Conservation (phyloP, 2,329 filamentous ascomycete species). For the Colletotrichum truncatum region DNA sequence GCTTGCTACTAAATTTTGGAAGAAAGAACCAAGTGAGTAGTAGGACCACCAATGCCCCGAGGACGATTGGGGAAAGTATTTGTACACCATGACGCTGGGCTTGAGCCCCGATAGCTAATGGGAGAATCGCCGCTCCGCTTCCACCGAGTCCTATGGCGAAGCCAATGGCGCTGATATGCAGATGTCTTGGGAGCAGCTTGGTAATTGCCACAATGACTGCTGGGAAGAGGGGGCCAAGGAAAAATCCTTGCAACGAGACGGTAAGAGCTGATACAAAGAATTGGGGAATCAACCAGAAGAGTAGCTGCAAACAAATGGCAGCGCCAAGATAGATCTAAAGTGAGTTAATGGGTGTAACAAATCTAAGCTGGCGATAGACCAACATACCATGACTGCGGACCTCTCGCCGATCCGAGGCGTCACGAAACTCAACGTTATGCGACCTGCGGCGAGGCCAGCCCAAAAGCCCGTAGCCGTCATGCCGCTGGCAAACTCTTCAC, state of each 20-base stretch:
- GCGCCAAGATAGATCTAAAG: constrained; percentile 69
- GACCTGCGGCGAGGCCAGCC: constrained; percentile 81
- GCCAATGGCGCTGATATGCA: constrained; percentile 81
- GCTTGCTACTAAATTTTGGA: constrained; percentile 49
- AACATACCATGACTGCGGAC: neutral
- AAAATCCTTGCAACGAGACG: constrained; percentile 78
- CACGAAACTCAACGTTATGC: constrained; percentile 78
- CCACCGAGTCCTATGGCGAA: constrained; percentile 81
- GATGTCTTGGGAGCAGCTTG: constrained; percentile 71
- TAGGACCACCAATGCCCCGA: constrained; percentile 55
- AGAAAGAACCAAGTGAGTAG: constrained; percentile 55
- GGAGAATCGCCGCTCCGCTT: constrained; percentile 71
- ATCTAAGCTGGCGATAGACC: neutral
- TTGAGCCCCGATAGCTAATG: constrained; percentile 73
- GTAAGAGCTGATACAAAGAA: constrained; percentile 79
- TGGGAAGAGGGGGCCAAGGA: constrained; percentile 82
- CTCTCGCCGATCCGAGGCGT: constrained; percentile 65
- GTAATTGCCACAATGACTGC: constrained; percentile 76
- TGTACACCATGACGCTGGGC: constrained; percentile 64
- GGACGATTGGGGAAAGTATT: constrained; percentile 64
- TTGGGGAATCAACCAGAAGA: constrained; percentile 84
- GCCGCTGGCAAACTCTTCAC: constrained; percentile 74
- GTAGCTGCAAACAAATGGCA: constrained; percentile 71
- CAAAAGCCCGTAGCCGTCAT: constrained; percentile 84
- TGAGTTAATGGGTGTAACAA: no score